A percentile compares a stretch with the other conserved stretches of the same genome.
phyloP scores from a whole-genome alignment of 768 basidiomycete species.

The Lyophyllum shimeji region DNA sequence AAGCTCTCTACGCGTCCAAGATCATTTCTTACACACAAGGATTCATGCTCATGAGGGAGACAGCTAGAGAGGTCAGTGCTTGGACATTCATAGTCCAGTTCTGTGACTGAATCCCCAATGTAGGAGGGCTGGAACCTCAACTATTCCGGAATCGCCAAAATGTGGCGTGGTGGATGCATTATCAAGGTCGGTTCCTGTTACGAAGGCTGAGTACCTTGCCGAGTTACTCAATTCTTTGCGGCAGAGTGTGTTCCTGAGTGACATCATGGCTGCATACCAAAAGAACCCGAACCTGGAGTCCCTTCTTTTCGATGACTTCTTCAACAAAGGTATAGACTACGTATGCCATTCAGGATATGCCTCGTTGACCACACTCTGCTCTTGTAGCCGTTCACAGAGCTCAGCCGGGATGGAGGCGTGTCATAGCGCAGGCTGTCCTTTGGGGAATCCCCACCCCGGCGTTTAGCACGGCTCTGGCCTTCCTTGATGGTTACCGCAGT shows the following conservation, averaged over 20 bases:
- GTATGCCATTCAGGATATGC: not conserved
- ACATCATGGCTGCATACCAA: constrained; percentile 88
- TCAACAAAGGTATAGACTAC: constrained; percentile 72
- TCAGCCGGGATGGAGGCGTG: constrained; percentile 97
- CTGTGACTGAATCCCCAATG: constrained; percentile 22
- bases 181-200: constrained; percentile 66
- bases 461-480: constrained; percentile 96
- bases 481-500: constrained; percentile 99
- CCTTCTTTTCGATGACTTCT: constrained; percentile 95
- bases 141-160: constrained; percentile 95
- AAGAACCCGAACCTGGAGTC: constrained; percentile 87
- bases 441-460: constrained; percentile 98
- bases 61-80: constrained; percentile 79
- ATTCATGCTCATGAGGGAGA: constrained; percentile 99
- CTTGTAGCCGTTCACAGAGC: constrained; percentile 81
- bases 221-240: not conserved
- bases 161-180: constrained; percentile 99
- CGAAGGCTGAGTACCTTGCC: not conserved
- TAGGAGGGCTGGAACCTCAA: constrained; percentile 89
- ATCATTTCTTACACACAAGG: constrained; percentile 99
- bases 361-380: constrained; percentile 1
- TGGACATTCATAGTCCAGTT: not conserved
- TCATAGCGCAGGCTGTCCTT: constrained; percentile 92
- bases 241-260: constrained; percentile 89
- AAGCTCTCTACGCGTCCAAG: constrained; percentile 98